Percentiles rank a stretch among this genome's conserved stretches.
Conservation (phyloP, 352 stramenopile genomes). For the Globisporangium nagaii region DNA sequence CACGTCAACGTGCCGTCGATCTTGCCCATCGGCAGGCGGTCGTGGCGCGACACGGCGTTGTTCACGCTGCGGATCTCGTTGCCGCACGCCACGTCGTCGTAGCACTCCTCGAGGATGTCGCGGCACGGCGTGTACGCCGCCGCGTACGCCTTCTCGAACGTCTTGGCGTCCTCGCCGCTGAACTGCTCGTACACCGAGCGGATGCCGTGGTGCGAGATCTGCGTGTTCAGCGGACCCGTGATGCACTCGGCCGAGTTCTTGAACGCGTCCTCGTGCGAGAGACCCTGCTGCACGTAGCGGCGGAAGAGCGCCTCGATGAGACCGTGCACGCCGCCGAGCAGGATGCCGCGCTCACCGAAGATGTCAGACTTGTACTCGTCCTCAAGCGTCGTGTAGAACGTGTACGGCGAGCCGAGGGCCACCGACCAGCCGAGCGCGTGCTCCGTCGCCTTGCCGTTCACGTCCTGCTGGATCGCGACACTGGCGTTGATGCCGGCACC, state of each 20-base stretch:
- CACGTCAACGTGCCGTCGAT: conserved; percentile 97
- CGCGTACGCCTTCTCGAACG: conserved; percentile 94
- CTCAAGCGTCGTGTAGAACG: conserved; percentile 95
- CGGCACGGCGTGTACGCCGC: conserved; percentile 94
- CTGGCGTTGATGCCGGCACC: conserved; percentile 97
- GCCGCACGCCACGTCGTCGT: conserved; percentile 96
- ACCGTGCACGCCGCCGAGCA: conserved; percentile 95
- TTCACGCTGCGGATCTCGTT: conserved; percentile 98
- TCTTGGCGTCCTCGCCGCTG: conserved; percentile 89
- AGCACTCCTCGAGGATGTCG: conserved; percentile 98
- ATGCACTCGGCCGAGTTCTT: conserved; percentile 96
- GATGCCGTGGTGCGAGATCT: conserved; percentile 97
- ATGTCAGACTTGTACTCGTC: conserved; percentile 99
- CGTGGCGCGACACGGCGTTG: conserved; percentile 93
- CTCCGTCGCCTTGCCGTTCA: conserved; percentile 91
- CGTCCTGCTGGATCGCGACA: conserved; percentile 95
- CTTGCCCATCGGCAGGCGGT: conserved; percentile 95
- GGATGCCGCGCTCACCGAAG: conserved; percentile 96
- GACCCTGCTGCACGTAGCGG: conserved; percentile 93
- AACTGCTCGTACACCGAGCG: conserved; percentile 95
- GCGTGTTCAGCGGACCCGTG: conserved; percentile 96
- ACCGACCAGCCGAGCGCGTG: conserved; percentile 96
- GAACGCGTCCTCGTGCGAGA: conserved; percentile 94
- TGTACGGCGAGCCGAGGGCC: conserved; percentile 96
- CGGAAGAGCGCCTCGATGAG: conserved; percentile 98